Percentiles rank a stretch among this genome's conserved stretches.
Conservation (phyloP, 2,329 filamentous ascomycete species). For the Xylaria arbuscula region DNA sequence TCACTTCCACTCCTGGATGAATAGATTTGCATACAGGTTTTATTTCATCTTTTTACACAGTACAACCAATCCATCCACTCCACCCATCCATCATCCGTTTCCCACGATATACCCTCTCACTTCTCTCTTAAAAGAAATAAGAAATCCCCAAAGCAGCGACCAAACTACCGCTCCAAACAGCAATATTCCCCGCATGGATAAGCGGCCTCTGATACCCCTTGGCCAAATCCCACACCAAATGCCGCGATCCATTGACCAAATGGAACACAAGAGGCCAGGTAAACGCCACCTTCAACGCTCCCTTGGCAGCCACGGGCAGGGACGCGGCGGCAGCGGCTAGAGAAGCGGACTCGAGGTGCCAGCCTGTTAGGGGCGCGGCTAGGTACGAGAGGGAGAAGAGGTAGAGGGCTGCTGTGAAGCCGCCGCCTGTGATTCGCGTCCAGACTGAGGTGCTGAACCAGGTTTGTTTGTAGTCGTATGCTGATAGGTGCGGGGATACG, state of each 20-base stretch:
- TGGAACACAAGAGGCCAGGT: conserved; percentile 72
- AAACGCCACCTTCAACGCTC: conserved; percentile 64
- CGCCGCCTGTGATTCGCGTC: conserved; percentile 85
- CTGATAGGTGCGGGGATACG: conserved; percentile 83
- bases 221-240: conserved; percentile 64
- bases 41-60: conserved; percentile 15
- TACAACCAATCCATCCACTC: too few species aligned
- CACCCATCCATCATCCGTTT: not conserved
- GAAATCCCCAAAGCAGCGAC: conserved; percentile 59
- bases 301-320: conserved; percentile 70
- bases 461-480: conserved; percentile 89
- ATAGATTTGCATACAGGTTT: not conserved
- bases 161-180: conserved; percentile 60
- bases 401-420: conserved; percentile 80
- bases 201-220: conserved; percentile 62
- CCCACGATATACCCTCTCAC: too few species aligned
- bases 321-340: conserved; percentile 70
- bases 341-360: conserved; percentile 69
- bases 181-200: conserved; percentile 60
- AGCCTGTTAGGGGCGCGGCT: conserved; percentile 76
- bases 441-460: conserved; percentile 78
- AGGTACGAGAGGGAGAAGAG: conserved; percentile 84
- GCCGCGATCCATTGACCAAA: conserved; percentile 65
- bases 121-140: conserved; percentile 57
- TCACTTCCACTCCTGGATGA: not conserved